phyloP scores from a whole-genome alignment of 164 flowering plant species.

The Euptelea pleiosperma region DNA sequence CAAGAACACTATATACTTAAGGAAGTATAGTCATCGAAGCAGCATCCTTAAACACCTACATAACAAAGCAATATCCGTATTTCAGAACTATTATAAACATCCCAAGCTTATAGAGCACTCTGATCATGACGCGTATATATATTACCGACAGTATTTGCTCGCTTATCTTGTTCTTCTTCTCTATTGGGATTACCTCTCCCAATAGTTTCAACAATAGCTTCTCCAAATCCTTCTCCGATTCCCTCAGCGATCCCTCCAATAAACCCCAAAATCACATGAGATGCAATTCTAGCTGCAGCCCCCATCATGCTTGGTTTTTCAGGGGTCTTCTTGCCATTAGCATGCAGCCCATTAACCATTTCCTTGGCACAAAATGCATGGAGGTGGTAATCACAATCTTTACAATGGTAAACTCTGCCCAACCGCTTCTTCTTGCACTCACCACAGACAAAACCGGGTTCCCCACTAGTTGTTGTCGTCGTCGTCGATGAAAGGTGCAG shows the following conservation, averaged over 20 bases:
- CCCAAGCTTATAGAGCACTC: too few species aligned
- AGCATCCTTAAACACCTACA: too few species aligned
- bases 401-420: constrained; percentile 57
- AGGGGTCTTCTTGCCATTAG: constrained; percentile 31
- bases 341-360: constrained; percentile 62
- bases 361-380: constrained; percentile 81
- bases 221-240: constrained; percentile 72
- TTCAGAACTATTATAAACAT: too few species aligned
- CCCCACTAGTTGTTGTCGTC: constrained; percentile 12
- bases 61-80: too few species aligned
- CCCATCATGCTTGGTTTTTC: constrained; percentile 49
- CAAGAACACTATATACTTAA: too few species aligned
- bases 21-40: too few species aligned
- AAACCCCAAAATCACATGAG: constrained; percentile 56
- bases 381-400: constrained; percentile 55
- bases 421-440: constrained; percentile 58
- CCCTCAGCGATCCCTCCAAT: constrained; percentile 70
- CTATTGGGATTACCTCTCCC: constrained; percentile 22
- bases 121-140: too few species aligned
- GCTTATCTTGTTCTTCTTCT: too few species aligned
- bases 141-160: too few species aligned
- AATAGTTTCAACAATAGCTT: constrained; percentile 42
- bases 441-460: constrained; percentile 26
- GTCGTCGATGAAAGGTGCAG: constrained; percentile 34
- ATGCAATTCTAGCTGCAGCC: constrained; percentile 52